A percentile compares a stretch with the other conserved stretches of the same genome.
Conservation (phyloP, 2,329 filamentous ascomycete genomes). For the Verticillium tricorpus region DNA sequence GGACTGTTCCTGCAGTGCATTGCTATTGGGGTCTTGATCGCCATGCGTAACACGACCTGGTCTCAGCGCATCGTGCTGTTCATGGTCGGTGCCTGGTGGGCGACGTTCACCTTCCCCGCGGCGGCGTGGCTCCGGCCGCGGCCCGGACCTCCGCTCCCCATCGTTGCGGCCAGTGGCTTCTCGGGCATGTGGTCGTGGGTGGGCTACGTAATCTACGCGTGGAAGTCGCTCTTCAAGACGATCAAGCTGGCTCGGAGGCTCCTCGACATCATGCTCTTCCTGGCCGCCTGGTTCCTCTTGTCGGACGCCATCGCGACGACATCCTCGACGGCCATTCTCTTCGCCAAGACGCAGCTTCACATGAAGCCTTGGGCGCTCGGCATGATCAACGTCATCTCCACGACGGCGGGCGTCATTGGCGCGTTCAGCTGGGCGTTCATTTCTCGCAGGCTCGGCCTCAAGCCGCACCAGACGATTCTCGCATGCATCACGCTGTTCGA, state of each 20-base stretch:
- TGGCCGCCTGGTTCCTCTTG: constrained; percentile 89
- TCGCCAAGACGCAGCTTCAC: constrained; percentile 86
- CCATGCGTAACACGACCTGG: constrained; percentile 73
- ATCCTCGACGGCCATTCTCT: constrained; percentile 88
- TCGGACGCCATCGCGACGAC: constrained; percentile 94
- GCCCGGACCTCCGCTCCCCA: constrained; percentile 75
- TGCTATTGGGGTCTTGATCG: constrained; percentile 71
- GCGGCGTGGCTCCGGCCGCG: constrained; percentile 83
- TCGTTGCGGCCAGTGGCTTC: constrained; percentile 23
- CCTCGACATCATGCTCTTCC: constrained; percentile 70
- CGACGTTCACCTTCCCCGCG: constrained; percentile 82
- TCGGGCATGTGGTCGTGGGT: constrained; percentile 47
- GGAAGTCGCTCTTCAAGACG: constrained; percentile 81
- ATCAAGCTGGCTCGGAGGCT: constrained; percentile 68
- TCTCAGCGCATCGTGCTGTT: constrained; percentile 84
- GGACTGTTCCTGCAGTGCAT: constrained; percentile 80
- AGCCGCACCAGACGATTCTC: constrained; percentile 82
- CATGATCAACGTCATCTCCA: constrained; percentile 90
- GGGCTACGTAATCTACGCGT: constrained; percentile 75
- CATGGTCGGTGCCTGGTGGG: constrained; percentile 88
- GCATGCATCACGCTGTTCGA: constrained; percentile 90
- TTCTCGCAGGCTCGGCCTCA: constrained; percentile 63
- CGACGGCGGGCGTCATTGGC: constrained; percentile 75
- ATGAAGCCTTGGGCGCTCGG: constrained; percentile 88
- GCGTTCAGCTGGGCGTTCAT: constrained; percentile 87